Evolutionary conservation across 163 green algal genomes (phyloP).

Genomic region (Chlamydomonas reinhardtii): DNA sequence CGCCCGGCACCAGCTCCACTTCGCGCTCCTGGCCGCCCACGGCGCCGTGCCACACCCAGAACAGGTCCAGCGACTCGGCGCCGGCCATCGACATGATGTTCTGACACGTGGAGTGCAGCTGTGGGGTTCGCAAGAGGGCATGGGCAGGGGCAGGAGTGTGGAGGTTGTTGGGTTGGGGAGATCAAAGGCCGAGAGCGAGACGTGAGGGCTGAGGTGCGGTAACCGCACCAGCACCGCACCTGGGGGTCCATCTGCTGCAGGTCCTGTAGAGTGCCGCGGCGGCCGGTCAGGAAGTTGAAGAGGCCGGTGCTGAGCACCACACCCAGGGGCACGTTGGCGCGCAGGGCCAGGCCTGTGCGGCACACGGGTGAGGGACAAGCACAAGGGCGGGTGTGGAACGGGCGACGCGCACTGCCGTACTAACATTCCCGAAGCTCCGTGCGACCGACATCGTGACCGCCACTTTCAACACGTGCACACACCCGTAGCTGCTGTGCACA

Average conservation of each 20-base stretch:
- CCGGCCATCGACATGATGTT: conserved; percentile 15
- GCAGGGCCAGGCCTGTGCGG: conserved; percentile 42
- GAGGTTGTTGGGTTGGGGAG: too few relatives aligned
- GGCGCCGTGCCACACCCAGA: conserved; percentile 25
- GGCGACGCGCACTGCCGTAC: too few relatives aligned
- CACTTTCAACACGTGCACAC: too few relatives aligned
- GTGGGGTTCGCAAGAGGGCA: neutral
- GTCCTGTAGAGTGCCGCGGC: conserved; percentile 5
- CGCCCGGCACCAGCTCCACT: conserved; percentile 35
- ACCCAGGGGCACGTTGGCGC: conserved; percentile 37
- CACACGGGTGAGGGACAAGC: too few relatives aligned
- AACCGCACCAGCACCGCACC: too few relatives aligned
- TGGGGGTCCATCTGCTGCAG: conserved; percentile 39
- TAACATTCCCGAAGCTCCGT: too few relatives aligned
- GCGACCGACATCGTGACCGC: too few relatives aligned
- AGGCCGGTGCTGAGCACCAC: conserved; percentile 29
- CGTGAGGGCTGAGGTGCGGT: too few relatives aligned
- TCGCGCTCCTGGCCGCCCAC: neutral
- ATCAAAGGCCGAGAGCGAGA: too few relatives aligned
- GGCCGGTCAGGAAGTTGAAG: conserved; percentile 29
- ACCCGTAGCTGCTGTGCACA: too few relatives aligned
- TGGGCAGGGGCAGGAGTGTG: too few relatives aligned
- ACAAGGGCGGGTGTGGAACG: neutral
- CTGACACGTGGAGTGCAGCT: conserved; percentile 31
- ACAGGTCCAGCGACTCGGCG: conserved; percentile 19